Evolutionary conservation across 179 eudicot species (phyloP), one percentile per base, ranked within the genome.

Genomic region (Dionaea muscipula): DNA sequence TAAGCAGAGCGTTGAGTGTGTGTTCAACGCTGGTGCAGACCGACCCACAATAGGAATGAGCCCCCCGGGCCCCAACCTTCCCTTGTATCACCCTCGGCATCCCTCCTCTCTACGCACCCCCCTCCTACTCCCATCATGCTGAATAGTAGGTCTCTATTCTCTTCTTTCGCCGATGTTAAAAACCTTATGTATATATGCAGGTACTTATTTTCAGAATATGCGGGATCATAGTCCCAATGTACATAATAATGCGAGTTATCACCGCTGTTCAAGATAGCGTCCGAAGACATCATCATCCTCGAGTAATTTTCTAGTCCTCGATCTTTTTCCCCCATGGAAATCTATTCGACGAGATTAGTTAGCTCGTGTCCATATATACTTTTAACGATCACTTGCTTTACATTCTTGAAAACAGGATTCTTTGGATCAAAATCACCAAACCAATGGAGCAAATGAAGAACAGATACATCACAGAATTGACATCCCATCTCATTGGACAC

Each of bases 141-240:
- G n/a, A n/a, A n/a, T n/a, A n/a, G n/a, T n/a, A n/a, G n/a, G n/a
- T n/a, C n/a, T n/a, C n/a, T n/a, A n/a, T 31, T 31, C 36, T 10
- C 4, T 4, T 31, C 10, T 31, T 4, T 31, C 10, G 36, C 6
- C 10, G 36, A 10, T 31, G 4, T 31, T 31, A 4, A 10, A 31
- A 31, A 31, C 10, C 36, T 31, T 31, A 31, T 4, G 36, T 31
- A 31, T 10, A 39, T 39, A 39, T 14, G 68, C 83, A 91, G 98
- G 56, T 91, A 68, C 59, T 91, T 53, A 38, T 79, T 40, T 56
- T 75, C 20, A 74, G 77, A 64, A 62, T 78, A 8, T 72, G 81
- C 60, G 98, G 96, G 68, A 78, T 87, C 35, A 56, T 84, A 10
- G 49, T 91, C 26, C 98, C 98, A 0, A 84, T 91, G 91, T 87